A percentile compares a stretch with the other conserved stretches of the same genome.
phyloP scores from a whole-genome alignment of 441 rosid genomes.

The Cnidoscolus chayamansa region DNA sequence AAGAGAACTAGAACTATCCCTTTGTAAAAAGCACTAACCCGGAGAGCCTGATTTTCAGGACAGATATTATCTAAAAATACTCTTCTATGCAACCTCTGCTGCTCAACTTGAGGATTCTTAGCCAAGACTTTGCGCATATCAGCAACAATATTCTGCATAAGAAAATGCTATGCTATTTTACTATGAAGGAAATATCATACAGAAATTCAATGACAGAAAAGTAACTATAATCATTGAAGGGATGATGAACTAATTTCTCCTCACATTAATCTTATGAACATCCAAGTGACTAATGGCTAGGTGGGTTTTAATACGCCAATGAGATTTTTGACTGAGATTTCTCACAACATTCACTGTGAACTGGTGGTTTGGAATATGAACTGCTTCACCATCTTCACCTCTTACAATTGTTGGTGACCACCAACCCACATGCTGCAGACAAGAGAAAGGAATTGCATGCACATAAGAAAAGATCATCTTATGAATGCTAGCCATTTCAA shows the following conservation, averaged over 20 bases:
- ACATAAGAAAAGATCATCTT: conserved; percentile 5
- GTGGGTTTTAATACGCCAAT: conserved; percentile 97
- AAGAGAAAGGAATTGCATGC: conserved; percentile 16
- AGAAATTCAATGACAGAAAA: conserved; percentile 15
- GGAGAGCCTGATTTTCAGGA: conserved; percentile 82
- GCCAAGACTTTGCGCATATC: conserved; percentile 95
- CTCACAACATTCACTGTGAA: conserved; percentile 85
- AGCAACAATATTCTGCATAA: conserved; percentile 69
- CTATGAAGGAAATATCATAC: conserved; percentile 11
- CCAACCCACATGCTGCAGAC: conserved; percentile 91
- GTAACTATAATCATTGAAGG: conserved; percentile 9
- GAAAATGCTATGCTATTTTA: conserved; percentile 14
- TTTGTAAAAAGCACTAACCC: conserved; percentile 45
- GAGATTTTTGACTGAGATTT: conserved; percentile 85
- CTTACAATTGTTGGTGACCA: conserved; percentile 92
- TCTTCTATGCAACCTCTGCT: conserved; percentile 86
- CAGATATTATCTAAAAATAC: conserved; percentile 74
- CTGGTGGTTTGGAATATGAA: conserved; percentile 95
- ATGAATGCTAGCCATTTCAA: background rate
- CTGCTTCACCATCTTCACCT: conserved; percentile 97
- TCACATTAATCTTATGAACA: conserved; percentile 73
- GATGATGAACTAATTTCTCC: conserved; percentile 26
- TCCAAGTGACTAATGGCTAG: conserved; percentile 90
- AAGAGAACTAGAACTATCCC: conserved; percentile 1
- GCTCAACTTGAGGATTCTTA: conserved; percentile 95